phyloP scores from a whole-genome alignment of 345 rosid species.

The Populus alba region DNA sequence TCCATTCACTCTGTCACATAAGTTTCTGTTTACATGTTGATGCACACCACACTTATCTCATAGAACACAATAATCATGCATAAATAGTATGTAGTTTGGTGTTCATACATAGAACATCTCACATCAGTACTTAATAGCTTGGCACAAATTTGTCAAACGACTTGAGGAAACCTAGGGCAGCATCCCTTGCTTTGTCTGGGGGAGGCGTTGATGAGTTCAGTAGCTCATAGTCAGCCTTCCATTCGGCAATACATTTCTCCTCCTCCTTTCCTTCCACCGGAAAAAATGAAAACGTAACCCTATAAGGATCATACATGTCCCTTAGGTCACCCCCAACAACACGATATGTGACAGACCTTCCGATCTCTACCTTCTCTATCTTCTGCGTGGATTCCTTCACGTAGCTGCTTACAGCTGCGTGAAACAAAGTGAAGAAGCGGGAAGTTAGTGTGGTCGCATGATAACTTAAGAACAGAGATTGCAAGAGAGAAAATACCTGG shows the following conservation, averaged over 20 bases:
- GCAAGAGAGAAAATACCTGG: conserved; percentile 28
- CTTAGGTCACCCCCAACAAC: conserved; percentile 36
- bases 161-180: conserved; percentile 40
- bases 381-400: conserved; percentile 42
- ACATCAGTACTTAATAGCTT: background rate
- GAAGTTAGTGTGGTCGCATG: no score
- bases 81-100: no score
- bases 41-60: no score
- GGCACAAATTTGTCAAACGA: conserved; percentile 29
- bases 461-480: background rate
- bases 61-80: no score
- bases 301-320: conserved; percentile 39
- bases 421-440: background rate
- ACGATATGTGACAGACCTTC: conserved; percentile 36
- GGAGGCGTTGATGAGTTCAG: conserved; percentile 29
- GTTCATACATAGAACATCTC: no score
- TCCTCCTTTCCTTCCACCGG: conserved; percentile 27
- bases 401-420: conserved; percentile 31
- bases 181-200: conserved; percentile 41
- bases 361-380: conserved; percentile 35
- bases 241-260: conserved; percentile 34
- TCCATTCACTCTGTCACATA: no score
- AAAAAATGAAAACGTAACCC: conserved; percentile 35
- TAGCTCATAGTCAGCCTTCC: conserved; percentile 35
- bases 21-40: no score